Evolutionary conservation across 2,329 filamentous ascomycete species (phyloP).

Genomic region (Botryosphaeria dothidea): DNA sequence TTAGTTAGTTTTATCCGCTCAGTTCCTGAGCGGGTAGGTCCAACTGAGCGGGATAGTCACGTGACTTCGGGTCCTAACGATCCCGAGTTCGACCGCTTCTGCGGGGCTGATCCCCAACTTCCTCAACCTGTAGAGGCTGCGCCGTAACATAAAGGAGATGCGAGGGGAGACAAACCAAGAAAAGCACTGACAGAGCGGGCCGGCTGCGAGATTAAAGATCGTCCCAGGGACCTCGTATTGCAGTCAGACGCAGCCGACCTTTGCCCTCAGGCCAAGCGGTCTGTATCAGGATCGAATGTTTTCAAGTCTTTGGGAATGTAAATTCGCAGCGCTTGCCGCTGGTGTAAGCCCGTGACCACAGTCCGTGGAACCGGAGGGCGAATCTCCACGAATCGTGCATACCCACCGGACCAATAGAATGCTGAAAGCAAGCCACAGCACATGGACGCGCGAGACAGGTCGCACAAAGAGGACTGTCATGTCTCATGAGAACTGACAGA

Average conservation of each 20-base stretch:
- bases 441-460: neutral
- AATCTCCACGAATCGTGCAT: neutral
- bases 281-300: neutral
- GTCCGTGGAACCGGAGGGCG: neutral
- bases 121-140: too few relatives aligned
- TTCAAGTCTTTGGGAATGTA: neutral
- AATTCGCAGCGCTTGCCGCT: neutral
- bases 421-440: neutral
- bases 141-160: neutral
- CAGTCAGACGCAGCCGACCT: neutral
- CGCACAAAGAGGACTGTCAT: neutral
- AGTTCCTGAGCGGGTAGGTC: too few relatives aligned
- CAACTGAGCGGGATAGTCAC: too few relatives aligned
- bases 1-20: too few relatives aligned
- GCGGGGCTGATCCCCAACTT: too few relatives aligned
- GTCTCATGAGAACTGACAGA: neutral
- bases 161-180: neutral
- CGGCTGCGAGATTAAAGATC: slow-evolving; percentile 9
- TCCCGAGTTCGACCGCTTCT: too few relatives aligned
- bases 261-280: neutral
- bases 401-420: neutral
- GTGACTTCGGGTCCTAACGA: too few relatives aligned
- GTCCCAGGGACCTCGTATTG: slow-evolving; percentile 8
- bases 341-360: neutral
- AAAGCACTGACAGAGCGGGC: neutral